Conservation (phyloP, 768 basidiomycete species). For the Termitomyces sp. region DNA sequence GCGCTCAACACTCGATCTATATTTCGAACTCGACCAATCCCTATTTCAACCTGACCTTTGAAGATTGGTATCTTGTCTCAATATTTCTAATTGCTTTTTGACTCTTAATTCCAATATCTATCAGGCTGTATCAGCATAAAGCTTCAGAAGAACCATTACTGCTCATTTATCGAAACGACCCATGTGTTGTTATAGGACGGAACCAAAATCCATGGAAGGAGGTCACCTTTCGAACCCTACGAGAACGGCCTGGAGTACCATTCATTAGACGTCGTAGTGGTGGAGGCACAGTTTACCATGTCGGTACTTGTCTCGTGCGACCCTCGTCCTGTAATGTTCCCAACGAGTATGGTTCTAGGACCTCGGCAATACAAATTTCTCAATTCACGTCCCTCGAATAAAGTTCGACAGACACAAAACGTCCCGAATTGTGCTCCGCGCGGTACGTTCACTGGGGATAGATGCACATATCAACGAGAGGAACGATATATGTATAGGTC, state of each 20-base stretch:
- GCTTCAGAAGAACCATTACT: slow-evolving; percentile 64
- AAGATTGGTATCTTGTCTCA: slow-evolving; percentile 65
- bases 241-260: slow-evolving; percentile 46
- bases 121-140: slow-evolving; percentile 66
- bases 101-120: background rate
- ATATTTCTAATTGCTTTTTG: background rate
- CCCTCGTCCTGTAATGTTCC: background rate
- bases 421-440: slow-evolving; percentile 70
- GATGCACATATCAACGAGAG: slow-evolving; percentile 80
- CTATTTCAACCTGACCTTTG: slow-evolving; percentile 85
- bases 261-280: slow-evolving; percentile 86
- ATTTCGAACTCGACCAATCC: slow-evolving; percentile 77
- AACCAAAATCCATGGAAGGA: slow-evolving; percentile 99
- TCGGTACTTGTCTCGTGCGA: slow-evolving; percentile 32
- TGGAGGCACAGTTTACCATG: slow-evolving; percentile 96
- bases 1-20: slow-evolving; percentile 50
- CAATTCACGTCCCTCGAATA: slow-evolving; percentile 80
- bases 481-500: slow-evolving; percentile 84
- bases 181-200: slow-evolving; percentile 90
- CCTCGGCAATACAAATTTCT: slow-evolving; percentile 95
- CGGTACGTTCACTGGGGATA: slow-evolving; percentile 72
- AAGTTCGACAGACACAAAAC: slow-evolving; percentile 79
- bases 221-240: slow-evolving; percentile 66
- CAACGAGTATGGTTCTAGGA: slow-evolving; percentile 51
- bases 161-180: slow-evolving; percentile 80